Base-by-base conservation (phyloP, 129 eudicot species). In the Oenanthe sinensis region DNA sequence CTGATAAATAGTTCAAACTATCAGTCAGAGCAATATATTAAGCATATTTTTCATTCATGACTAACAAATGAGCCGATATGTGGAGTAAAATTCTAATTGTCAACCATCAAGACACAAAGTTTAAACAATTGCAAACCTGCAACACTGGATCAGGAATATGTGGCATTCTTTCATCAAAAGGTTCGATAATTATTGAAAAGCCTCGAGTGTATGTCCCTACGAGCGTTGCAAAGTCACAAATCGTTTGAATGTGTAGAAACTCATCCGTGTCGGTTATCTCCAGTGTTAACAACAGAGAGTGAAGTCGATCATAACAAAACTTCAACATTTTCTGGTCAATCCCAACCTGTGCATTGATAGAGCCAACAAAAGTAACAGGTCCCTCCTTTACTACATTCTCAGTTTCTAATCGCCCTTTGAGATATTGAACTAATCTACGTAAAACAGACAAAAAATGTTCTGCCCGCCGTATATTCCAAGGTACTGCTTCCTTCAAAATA, bases 151-250 rank as follows among this genome's bases (percentile, higher is more conserved):
- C 99, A 63, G 99, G 99, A 77, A 92, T 90, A 82, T 96, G 95
- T 15, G 99, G 99, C 99, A 92, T 96, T 85, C 99, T 89, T 87
- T 92, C 99, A 78, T 96, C 99, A 65, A 83, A 96, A 62, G 99
- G 99, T 81, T 96, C 99, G 75, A 92, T 92, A 33, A 96, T 96
- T 70, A 96, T 96, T 8, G 99, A 96, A 86, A 96, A 96, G 14
- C 99, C 99, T 24, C 99, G 82, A 36, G 97, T 79, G 81, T 96
- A 96, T 28, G 97, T 96, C 80, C 97, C 99, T 68, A 96, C 96
- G 30, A 96, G 97, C 12, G 99, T 96, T 62, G 99, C 99, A 86
- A 96, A 89, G 83, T 96, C 92, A 40, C 99, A 96, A 45, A 96
- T 90, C 14, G 99, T 89, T 85, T 96, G 99, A 67, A 96, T 86